Evolutionary conservation across 139 green algal genomes (phyloP).

Genomic region (Astrephomene gubernaculifera): DNA sequence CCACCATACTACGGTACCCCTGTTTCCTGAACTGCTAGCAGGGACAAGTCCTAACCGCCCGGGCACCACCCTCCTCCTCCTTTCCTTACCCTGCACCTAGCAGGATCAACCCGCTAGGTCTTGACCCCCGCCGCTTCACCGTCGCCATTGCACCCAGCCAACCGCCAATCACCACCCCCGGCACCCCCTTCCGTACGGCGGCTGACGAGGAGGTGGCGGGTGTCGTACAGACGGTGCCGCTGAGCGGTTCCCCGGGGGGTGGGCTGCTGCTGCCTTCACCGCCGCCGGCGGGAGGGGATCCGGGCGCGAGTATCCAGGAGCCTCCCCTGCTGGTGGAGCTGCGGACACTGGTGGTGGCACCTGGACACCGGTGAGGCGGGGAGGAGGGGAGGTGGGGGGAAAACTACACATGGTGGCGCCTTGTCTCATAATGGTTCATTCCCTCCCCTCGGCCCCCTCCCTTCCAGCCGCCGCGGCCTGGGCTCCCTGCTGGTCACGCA

Average conservation of each 20-base stretch:
- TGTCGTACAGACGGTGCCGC: not conserved
- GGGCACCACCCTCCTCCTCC: not conserved
- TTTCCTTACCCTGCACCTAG: not conserved
- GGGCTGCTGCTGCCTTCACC: no score
- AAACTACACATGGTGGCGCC: not conserved
- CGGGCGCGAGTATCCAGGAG: no score
- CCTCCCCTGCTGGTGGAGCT: no score
- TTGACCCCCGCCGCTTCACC: not conserved
- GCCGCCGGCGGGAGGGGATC: no score
- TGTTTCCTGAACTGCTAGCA: no score
- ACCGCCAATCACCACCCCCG: not conserved
- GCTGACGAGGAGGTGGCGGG: not conserved
- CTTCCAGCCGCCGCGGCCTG: not conserved
- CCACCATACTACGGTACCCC: no score
- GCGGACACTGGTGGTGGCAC: slow-evolving; percentile 16
- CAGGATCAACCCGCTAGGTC: slow-evolving; percentile 25
- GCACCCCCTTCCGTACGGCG: not conserved
- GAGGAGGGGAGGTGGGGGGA: no score
- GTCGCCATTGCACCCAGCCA: not conserved
- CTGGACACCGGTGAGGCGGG: not conserved
- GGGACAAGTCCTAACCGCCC: no score
- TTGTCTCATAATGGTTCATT: not conserved
- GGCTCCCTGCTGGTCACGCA: not conserved
- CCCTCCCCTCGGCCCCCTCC: not conserved
- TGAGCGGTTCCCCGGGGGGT: not conserved